These are phyloP conservation scores for Phytophthora brassicae DNA, from an alignment of 352 stramenopile genomes.

Conservation along the genomic window DNA sequence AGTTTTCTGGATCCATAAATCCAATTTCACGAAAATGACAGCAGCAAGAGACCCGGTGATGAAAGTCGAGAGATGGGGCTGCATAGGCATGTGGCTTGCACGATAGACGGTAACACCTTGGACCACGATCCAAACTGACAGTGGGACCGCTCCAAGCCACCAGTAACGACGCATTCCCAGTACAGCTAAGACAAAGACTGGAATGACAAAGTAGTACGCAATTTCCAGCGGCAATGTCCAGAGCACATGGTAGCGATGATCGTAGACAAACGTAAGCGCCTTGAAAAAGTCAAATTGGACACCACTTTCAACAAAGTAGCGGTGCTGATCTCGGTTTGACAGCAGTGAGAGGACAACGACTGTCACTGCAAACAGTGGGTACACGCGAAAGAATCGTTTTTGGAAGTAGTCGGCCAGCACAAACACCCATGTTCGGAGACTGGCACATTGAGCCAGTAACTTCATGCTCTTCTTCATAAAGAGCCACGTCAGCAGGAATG, in stretches of 20 bases:
- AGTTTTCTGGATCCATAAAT: conserved; percentile 18
- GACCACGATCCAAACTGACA: conserved; percentile 26
- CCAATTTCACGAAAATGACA: conserved; percentile 30
- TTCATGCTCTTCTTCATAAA: conserved; percentile 28
- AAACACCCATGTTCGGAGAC: conserved; percentile 12
- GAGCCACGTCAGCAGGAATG: conserved; percentile 24
- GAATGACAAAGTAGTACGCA: conserved; percentile 42
- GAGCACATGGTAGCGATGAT: conserved; percentile 41
- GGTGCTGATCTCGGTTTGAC: conserved; percentile 23
- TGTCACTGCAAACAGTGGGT: conserved; percentile 49
- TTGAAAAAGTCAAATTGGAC: conserved; percentile 33
- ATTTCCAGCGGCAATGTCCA: conserved; percentile 25
- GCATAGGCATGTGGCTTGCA: conserved; percentile 27
- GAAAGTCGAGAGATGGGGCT: conserved; percentile 38
- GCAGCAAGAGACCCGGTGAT: conserved; percentile 40
- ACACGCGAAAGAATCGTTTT: conserved; percentile 56
- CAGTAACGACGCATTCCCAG: conserved; percentile 20
- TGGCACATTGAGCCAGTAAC: conserved; percentile 6
- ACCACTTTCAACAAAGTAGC: conserved; percentile 26
- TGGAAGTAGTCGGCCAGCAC: conserved; percentile 43
- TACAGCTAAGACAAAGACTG: conserved; percentile 31
- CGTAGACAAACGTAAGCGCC: conserved; percentile 38
- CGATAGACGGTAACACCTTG: conserved; percentile 23
- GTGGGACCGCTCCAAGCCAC: conserved; percentile 22
- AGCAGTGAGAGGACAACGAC: conserved; percentile 35